Conservation (phyloP, 2,329 filamentous ascomycete genomes). For the Fusarium acutatum region DNA sequence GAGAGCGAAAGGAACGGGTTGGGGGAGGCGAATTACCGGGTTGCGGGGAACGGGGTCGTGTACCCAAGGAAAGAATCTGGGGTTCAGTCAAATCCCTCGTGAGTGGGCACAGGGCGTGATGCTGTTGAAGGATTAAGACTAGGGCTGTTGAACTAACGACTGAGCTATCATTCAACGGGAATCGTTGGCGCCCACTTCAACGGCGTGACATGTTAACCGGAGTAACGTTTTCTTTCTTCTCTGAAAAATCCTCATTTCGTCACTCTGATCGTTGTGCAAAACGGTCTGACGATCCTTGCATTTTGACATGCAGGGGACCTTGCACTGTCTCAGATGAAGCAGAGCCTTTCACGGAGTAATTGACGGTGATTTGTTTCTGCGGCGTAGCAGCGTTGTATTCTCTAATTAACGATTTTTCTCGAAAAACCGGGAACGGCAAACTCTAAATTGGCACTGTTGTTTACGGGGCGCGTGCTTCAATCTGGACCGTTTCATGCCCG, state of each 20-base stretch:
- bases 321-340: background rate
- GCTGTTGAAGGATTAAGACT: background rate
- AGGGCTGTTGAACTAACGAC: background rate
- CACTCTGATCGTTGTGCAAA: background rate
- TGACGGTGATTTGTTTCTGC: background rate
- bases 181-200: background rate
- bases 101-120: background rate
- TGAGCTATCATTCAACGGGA: background rate
- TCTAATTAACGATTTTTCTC: background rate
- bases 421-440: background rate
- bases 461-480: background rate
- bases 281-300: background rate
- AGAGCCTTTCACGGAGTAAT: background rate
- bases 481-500: background rate
- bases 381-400: background rate
- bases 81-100: background rate
- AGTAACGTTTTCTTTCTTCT: background rate
- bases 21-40: background rate
- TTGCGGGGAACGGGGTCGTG: background rate
- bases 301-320: background rate
- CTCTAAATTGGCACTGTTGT: background rate
- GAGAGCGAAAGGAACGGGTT: background rate
- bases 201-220: background rate
- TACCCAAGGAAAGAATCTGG: background rate
- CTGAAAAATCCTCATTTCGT: background rate